These are phyloP conservation scores for Podila epicladia DNA, from an alignment of 192 early-diverging fungal genomes.

Conservation along the genomic window DNA sequence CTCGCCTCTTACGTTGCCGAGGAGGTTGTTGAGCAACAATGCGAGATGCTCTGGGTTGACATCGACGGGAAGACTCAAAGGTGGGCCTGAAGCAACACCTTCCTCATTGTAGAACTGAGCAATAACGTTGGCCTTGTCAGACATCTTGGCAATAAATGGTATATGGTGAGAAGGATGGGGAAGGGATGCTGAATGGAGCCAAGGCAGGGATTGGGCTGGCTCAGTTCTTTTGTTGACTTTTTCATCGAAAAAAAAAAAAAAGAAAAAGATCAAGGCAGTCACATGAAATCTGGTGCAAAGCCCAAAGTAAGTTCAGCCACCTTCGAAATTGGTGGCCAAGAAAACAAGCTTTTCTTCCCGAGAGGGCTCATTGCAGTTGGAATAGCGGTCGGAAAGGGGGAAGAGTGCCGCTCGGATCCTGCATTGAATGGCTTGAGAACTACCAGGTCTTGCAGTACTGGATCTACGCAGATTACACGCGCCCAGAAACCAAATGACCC, in stretches of 20 bases:
- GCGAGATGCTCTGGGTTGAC: slow-evolving; percentile 87
- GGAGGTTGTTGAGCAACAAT: slow-evolving; percentile 90
- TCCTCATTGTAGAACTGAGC: slow-evolving; percentile 86
- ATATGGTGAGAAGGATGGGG: not conserved
- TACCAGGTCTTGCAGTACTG: too few relatives aligned
- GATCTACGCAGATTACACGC: too few relatives aligned
- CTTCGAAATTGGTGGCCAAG: not conserved
- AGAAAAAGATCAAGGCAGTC: slow-evolving; percentile 1
- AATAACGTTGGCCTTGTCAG: slow-evolving; percentile 61
- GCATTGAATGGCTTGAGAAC: too few relatives aligned
- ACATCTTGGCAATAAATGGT: slow-evolving; percentile 3
- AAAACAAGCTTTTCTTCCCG: too few relatives aligned
- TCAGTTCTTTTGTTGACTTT: not conserved
- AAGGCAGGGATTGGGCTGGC: not conserved
- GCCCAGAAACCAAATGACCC: too few relatives aligned
- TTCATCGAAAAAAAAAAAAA: slow-evolving; percentile 4
- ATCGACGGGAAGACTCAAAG: slow-evolving; percentile 86
- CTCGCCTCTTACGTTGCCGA: slow-evolving; percentile 72
- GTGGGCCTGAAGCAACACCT: slow-evolving; percentile 84
- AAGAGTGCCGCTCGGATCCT: too few relatives aligned
- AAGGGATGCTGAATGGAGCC: not conserved
- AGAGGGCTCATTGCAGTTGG: too few relatives aligned
- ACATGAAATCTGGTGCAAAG: too few relatives aligned
- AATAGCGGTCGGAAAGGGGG: too few relatives aligned
- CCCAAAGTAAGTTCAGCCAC: not conserved